These are phyloP conservation scores for Styphnolobium japonicum DNA, from an alignment of 306 rosid genomes.

Conservation along the genomic window DNA sequence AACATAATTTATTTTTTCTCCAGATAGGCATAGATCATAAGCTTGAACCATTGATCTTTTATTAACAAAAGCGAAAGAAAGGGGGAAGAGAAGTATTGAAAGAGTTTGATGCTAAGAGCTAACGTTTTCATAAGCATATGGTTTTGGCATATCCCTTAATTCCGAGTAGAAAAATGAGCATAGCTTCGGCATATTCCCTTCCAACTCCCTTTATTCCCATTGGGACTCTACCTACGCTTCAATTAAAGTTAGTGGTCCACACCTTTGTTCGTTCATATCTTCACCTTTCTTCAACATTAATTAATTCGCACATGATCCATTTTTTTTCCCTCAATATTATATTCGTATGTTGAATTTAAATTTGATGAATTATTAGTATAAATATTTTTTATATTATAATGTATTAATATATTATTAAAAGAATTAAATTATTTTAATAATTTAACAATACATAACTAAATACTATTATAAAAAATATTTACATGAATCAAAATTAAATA, in stretches of 20 bases:
- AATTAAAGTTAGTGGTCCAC: neutral
- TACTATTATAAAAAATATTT: too few relatives aligned
- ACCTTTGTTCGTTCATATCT: neutral
- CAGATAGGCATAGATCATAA: neutral
- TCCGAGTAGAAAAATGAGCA: neutral
- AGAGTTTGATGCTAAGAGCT: neutral
- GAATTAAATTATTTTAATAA: too few relatives aligned
- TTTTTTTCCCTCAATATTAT: too few relatives aligned
- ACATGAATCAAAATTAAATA: too few relatives aligned
- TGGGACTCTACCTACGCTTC: neutral
- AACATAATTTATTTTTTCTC: neutral
- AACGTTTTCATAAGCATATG: neutral
- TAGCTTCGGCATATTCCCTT: slow-evolving; percentile 20
- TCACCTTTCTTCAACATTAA: neutral
- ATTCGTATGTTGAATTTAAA: too few relatives aligned
- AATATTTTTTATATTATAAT: too few relatives aligned
- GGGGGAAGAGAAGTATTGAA: neutral
- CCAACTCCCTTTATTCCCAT: slow-evolving; percentile 12
- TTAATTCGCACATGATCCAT: neutral
- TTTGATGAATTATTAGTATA: too few relatives aligned
- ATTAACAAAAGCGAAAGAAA: neutral
- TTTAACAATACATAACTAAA: too few relatives aligned
- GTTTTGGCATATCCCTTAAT: slow-evolving; percentile 6
- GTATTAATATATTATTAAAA: too few relatives aligned
- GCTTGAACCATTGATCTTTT: neutral